Percentiles rank a stretch among this genome's conserved stretches.
Conservation (phyloP, 306 rosid genomes). For the Cicer judaicum region DNA sequence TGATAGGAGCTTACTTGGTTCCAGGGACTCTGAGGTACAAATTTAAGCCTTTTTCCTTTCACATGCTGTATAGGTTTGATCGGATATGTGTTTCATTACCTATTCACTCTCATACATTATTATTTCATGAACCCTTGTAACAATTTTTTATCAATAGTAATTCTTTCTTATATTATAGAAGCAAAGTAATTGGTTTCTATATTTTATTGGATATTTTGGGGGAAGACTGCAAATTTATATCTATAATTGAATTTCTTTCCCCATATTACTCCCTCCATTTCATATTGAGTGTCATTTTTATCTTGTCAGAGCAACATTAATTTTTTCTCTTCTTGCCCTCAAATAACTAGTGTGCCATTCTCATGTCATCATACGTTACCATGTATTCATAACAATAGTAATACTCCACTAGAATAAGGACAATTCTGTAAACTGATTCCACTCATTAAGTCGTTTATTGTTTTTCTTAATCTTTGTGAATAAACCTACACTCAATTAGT, state of each 20-base stretch:
- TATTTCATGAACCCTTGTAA: constrained; percentile 13
- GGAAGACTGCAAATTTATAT: constrained; percentile 22
- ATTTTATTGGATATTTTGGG: constrained; percentile 11
- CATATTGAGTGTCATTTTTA: neutral
- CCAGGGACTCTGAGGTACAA: constrained; percentile 96
- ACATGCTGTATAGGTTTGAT: constrained; percentile 24
- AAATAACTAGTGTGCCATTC: neutral
- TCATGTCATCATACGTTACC: neutral
- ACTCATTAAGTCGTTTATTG: neutral
- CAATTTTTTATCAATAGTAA: constrained; percentile 11
- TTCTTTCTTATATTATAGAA: constrained; percentile 33
- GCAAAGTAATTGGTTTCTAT: constrained; percentile 4
- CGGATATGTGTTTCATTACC: constrained; percentile 4
- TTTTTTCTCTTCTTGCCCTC: neutral
- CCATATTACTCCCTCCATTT: neutral
- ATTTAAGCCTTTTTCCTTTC: constrained; percentile 31
- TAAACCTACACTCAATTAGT: neutral
- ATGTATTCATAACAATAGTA: neutral
- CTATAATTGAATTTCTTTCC: constrained; percentile 19
- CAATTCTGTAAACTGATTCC: constrained; percentile 3
- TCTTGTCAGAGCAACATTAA: neutral
- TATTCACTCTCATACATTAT: neutral
- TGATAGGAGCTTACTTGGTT: constrained; percentile 95
- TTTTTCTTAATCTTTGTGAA: constrained; percentile 7
- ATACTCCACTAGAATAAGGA: neutral